Evolutionary conservation across 2,329 filamentous ascomycete species (phyloP), one percentile per base, ranked within the genome.

Genomic region (Ceratocystis cacaofunesta): DNA sequence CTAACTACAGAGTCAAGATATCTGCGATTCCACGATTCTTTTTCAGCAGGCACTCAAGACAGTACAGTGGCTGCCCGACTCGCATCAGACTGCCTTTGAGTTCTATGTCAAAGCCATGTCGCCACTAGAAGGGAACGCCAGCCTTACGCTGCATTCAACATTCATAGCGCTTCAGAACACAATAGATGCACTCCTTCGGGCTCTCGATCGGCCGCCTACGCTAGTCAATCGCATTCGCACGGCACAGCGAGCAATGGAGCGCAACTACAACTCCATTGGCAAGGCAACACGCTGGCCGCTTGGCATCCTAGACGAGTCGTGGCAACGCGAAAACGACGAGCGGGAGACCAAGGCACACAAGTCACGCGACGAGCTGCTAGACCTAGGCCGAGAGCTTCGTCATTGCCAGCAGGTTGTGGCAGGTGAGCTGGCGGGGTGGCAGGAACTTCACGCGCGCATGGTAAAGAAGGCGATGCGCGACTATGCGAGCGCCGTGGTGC

Each of bases 391-490:
- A 63, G 94, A 99, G 75, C 78, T 99, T 65, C 79, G 90, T 62
- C 96, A 94, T 74, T 96, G 92, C 61, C 92, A 96, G 76, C 90
- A 95, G 74, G 90, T 92, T 15, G 92, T 97, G 28, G 92, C 95
- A 5, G 82, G 85, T 1, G 94, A 99, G 76, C 75, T 99, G 65
- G 94, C 94, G 0, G 91, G 89, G 17, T 99, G 94, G 90, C 92
- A 96, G 72, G 90, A 95, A 50, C 84, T 91, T 77, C 85, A 95
- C 71, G 89, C 90, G 69, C 84, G 83, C 71, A 85, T 89, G 76
- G 91, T 89, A 1, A 79, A 85, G 68, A 82, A 82, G 67, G 89
- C 90, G 32, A 82, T 96, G 68, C 84, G 81, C 69, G 85, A 90
- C 60, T 83, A 95, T 70, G 92, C 89, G 19, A 82, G 80, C 71